These are phyloP conservation scores for Leishmania lainsoni DNA, from an alignment of 208 protist genomes.

Conservation along the genomic window DNA sequence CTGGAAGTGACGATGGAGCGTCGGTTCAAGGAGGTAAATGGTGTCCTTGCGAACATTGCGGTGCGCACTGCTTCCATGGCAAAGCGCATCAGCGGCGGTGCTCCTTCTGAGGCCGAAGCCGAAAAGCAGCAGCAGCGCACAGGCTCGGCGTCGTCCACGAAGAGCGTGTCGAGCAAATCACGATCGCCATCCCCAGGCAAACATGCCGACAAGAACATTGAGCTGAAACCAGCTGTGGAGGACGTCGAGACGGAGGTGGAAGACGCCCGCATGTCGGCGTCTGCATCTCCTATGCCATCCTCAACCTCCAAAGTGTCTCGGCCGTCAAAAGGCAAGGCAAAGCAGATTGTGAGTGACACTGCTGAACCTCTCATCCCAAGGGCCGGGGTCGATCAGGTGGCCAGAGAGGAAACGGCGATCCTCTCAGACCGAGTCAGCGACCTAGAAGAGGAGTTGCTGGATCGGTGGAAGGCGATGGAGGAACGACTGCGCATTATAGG, in stretches of 20 bases:
- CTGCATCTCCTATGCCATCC: not conserved
- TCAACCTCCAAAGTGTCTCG: not conserved
- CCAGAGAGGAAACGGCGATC: conserved; percentile 54
- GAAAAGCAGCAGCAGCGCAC: conserved; percentile 6
- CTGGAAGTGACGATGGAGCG: conserved; percentile 64
- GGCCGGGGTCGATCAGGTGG: conserved; percentile 27
- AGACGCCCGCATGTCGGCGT: not conserved
- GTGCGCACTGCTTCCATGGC: conserved; percentile 27
- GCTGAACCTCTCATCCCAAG: not conserved
- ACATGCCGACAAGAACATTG: not conserved
- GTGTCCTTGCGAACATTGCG: conserved; percentile 44
- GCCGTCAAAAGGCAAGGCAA: not conserved
- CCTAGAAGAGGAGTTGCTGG: conserved; percentile 75
- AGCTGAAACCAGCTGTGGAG: not conserved
- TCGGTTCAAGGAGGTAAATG: conserved; percentile 69
- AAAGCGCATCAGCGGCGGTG: conserved; percentile 4
- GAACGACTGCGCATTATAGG: conserved; percentile 88
- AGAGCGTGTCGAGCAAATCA: not conserved
- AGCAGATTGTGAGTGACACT: not conserved
- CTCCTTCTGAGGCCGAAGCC: not conserved
- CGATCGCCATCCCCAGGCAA: conserved; percentile 4
- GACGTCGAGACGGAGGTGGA: not conserved
- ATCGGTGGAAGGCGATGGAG: conserved; percentile 80
- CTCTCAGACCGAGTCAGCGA: conserved; percentile 64
- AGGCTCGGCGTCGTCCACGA: not conserved